Base-by-base conservation (phyloP, 2,329 filamentous ascomycete species). In the Neofusicoccum ribis region DNA sequence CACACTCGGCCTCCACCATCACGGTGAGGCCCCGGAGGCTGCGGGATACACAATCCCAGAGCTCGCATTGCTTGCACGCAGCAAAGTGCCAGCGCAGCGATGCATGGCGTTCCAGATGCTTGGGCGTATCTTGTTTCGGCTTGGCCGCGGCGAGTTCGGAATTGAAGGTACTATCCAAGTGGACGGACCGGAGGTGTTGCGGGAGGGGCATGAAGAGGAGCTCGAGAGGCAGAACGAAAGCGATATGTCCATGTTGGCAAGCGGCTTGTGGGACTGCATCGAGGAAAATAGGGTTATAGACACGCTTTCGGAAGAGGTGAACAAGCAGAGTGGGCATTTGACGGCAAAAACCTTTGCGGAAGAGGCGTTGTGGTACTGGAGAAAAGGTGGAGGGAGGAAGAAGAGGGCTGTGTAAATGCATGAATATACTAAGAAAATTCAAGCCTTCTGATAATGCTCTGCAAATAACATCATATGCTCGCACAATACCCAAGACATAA, bases 41-140 rank as follows among this genome's bases (percentile, higher is more conserved):
- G 95, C 95, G 0, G 95, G 95, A 0, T 99, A 99, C 78, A 98
- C 95, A 0, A 86, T 99, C 36, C 87, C 88, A 0, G 95, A 99
- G 77, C 83, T 99, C 1, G 89, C 92, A 1, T 87, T 90, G 37
- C 84, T 97, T 1, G 88, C 92, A 4, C 85, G 94, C 39, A 96
- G 91, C 64, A 88, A 89, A 0, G 92, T 97, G 20, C 87, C 95
- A 0, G 89, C 91, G 0, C 95, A 99, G 80, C 82, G 94, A 11
- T 97, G 95, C 73, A 85, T 98, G 67, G 92, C 95, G 0, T 97
- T 92, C 77, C 94, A 97, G 78, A 94, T 93, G 0, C 81, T 98
- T 0, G 95, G 95, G 0, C 85, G 95, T 20, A 86, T 98, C 5
- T 77, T 98, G 15, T 98, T 91, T 74, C 84, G 93, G 8, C 82